Percentiles rank a stretch among this genome's conserved stretches.
Conservation (phyloP, 1,284 basidiomycete species). For the Fistulinella cinereoalba region DNA sequence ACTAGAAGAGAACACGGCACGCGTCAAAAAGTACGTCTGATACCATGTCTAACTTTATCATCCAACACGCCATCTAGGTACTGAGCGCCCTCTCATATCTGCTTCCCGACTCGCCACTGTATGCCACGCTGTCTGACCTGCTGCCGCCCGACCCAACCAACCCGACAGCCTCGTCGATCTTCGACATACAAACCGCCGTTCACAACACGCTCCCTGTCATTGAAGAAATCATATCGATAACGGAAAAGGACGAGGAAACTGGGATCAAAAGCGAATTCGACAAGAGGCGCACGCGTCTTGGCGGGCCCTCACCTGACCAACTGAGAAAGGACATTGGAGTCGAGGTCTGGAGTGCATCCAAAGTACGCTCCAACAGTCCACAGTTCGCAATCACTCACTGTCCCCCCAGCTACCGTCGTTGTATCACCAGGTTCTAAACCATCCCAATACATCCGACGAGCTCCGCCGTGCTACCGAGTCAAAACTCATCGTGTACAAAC, state of each 20-base stretch:
- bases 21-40: conserved; percentile 48
- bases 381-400: conserved; percentile 2
- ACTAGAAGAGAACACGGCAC: conserved; percentile 61
- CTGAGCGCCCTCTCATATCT: conserved; percentile 65
- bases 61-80: conserved; percentile 50
- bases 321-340: conserved; percentile 64
- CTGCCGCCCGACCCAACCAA: conserved; percentile 76
- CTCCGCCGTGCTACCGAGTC: conserved; percentile 67
- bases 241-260: conserved; percentile 56
- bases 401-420: conserved; percentile 56
- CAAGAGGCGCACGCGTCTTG: conserved; percentile 72
- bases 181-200: conserved; percentile 59
- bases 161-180: conserved; percentile 60
- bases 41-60: conserved; percentile 4
- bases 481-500: conserved; percentile 64
- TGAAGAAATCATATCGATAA: conserved; percentile 62
- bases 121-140: conserved; percentile 61
- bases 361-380: conserved; percentile 38
- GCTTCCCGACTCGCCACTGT: conserved; percentile 74
- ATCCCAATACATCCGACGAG: conserved; percentile 72
- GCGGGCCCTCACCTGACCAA: conserved; percentile 64
- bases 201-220: conserved; percentile 66
- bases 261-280: conserved; percentile 64
- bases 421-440: conserved; percentile 74
- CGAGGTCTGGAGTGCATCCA: conserved; percentile 60